Evolutionary conservation across 306 rosid genomes (phyloP).

Genomic region (Acmispon strigosus): DNA sequence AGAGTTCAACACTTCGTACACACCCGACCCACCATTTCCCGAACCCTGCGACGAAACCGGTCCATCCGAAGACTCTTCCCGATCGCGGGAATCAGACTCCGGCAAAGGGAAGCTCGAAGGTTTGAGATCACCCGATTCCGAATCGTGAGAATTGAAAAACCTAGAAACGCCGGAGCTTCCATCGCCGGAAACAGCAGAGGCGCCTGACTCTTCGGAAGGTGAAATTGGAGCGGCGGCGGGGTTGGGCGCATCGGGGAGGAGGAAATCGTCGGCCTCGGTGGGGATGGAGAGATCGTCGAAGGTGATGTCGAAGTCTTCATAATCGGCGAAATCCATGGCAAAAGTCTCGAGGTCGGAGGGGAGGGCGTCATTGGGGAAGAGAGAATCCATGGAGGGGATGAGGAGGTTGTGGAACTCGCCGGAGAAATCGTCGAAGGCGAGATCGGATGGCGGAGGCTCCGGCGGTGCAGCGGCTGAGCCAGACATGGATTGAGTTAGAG

Average conservation of each 20-base stretch:
- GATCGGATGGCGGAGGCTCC: neutral
- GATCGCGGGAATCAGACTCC: constrained; percentile 27
- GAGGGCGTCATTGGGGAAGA: constrained; percentile 29
- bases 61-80: constrained; percentile 43
- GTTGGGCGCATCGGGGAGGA: constrained; percentile 40
- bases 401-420: constrained; percentile 37
- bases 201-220: constrained; percentile 21
- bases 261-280: constrained; percentile 48
- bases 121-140: constrained; percentile 1
- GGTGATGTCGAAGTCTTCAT: constrained; percentile 52
- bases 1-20: constrained; percentile 36
- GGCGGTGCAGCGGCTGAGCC: neutral
- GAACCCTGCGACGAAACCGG: constrained; percentile 74
- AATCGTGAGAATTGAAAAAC: constrained; percentile 33
- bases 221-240: constrained; percentile 19
- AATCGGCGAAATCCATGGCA: constrained; percentile 31
- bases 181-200: constrained; percentile 30
- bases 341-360: constrained; percentile 41
- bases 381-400: constrained; percentile 54
- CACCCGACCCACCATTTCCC: constrained; percentile 45
- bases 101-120: constrained; percentile 17
- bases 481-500: constrained; percentile 27
- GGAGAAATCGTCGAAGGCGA: constrained; percentile 20
- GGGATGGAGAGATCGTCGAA: constrained; percentile 69
- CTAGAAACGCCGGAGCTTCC: constrained; percentile 20